These are phyloP conservation scores for Blastobotrys peoriensis DNA, from an alignment of 805 yeast species.

Conservation along the genomic window DNA sequence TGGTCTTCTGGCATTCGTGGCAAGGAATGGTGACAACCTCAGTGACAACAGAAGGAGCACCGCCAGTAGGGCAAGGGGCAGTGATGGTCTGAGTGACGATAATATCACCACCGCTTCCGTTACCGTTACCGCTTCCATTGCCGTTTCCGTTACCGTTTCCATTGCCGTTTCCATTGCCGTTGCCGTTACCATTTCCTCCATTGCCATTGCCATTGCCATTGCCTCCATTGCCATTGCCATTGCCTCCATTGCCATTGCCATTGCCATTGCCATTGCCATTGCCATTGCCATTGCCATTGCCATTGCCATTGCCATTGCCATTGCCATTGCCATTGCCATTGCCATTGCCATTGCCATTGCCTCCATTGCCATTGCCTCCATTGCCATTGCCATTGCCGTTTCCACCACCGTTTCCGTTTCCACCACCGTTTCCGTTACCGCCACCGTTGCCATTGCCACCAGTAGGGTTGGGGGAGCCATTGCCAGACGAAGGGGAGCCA, in stretches of 20 bases:
- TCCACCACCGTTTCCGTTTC: constrained; percentile 5
- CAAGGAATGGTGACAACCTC: constrained; percentile 5
- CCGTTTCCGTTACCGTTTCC: neutral
- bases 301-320: constrained; percentile 7
- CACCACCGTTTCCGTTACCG: constrained; percentile 1
- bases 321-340: neutral
- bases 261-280: neutral
- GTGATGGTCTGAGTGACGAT: constrained; percentile 2
- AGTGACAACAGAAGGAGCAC: neutral
- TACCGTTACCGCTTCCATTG: neutral
- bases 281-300: constrained; percentile 4
- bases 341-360: neutral
- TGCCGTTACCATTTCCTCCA: constrained; percentile 6
- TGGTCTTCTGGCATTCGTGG: neutral
- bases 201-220: constrained; percentile 7
- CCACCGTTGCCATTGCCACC: neutral
- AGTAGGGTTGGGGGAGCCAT: neutral
- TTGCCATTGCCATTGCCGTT: constrained; percentile 3
- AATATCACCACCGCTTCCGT: neutral
- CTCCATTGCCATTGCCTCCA: constrained; percentile 4
- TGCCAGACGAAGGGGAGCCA: neutral
- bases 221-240: constrained; percentile 4
- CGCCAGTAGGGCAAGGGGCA: neutral
- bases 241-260: constrained; percentile 6
- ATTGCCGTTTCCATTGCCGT: constrained; percentile 7